Evolutionary conservation across 306 rosid species (phyloP).

Genomic region (Luffa acutangula): DNA sequence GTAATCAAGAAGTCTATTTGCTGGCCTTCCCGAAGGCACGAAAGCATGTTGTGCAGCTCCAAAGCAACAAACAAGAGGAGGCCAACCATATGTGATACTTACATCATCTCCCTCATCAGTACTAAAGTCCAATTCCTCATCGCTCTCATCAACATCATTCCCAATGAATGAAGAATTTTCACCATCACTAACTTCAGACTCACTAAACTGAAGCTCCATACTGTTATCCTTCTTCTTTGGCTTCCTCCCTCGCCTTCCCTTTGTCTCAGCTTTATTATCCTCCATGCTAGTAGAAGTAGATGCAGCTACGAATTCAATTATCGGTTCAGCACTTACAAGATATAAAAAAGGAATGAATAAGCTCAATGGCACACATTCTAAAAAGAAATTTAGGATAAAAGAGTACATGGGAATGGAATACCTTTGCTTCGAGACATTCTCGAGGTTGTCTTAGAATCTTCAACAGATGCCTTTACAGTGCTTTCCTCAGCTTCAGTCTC

Average conservation of each 20-base stretch:
- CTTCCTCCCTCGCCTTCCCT: constrained; percentile 43
- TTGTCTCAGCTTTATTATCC: constrained; percentile 48
- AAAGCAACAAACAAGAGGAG: constrained; percentile 96
- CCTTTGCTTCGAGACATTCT: constrained; percentile 49
- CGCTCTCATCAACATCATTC: constrained; percentile 42
- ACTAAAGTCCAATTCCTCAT: constrained; percentile 32
- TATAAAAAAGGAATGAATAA: constrained; percentile 1
- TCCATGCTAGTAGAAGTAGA: constrained; percentile 34
- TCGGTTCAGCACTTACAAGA: constrained; percentile 16
- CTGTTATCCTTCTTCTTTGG: constrained; percentile 31
- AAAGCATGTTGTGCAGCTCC: constrained; percentile 89
- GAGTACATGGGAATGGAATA: constrained; percentile 3
- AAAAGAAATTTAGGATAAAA: background rate
- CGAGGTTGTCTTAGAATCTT: constrained; percentile 39
- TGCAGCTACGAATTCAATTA: constrained; percentile 26
- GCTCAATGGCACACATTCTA: background rate
- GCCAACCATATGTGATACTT: constrained; percentile 76
- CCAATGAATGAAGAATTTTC: constrained; percentile 38
- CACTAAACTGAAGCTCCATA: constrained; percentile 27
- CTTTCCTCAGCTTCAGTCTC: constrained; percentile 36
- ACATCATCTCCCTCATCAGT: constrained; percentile 69
- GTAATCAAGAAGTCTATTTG: constrained; percentile 64
- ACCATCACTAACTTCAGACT: constrained; percentile 33
- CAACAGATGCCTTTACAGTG: constrained; percentile 18
- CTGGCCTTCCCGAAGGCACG: constrained; percentile 80